Percentiles rank a stretch among this genome's conserved stretches.
Conservation (phyloP, 768 basidiomycete genomes). For the Suillus bovinus region DNA sequence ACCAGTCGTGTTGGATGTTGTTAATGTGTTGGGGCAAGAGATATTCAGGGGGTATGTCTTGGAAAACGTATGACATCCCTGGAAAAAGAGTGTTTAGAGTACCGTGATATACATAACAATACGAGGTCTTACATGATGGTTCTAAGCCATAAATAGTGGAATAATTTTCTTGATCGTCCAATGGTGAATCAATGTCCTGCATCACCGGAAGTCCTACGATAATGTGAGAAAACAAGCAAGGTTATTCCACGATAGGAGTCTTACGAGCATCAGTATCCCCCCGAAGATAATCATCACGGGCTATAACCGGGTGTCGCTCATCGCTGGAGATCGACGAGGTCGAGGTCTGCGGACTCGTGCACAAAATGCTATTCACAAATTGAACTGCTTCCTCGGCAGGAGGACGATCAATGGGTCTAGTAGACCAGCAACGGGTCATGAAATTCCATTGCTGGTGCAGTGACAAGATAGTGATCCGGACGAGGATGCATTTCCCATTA, state of each 20-base stretch:
- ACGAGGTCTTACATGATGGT: constrained; percentile 68
- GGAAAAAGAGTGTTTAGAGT: constrained; percentile 62
- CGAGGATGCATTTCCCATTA: neutral
- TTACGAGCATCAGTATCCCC: constrained; percentile 28
- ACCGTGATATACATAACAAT: constrained; percentile 64
- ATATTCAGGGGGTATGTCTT: constrained; percentile 25
- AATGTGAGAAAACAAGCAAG: constrained; percentile 4
- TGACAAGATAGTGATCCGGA: neutral
- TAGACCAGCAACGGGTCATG: neutral
- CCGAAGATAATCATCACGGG: constrained; percentile 21
- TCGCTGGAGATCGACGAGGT: constrained; percentile 45
- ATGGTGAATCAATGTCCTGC: constrained; percentile 32
- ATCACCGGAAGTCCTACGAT: constrained; percentile 28
- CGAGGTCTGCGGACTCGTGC: constrained; percentile 43
- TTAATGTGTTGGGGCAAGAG: constrained; percentile 11
- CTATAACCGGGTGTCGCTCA: constrained; percentile 34
- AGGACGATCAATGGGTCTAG: neutral
- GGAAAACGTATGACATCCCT: constrained; percentile 39
- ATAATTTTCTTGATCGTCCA: constrained; percentile 29
- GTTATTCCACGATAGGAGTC: neutral
- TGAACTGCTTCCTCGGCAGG: neutral
- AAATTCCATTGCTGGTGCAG: neutral
- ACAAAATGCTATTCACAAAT: neutral
- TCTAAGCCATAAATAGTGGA: constrained; percentile 51
- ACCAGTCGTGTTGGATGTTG: constrained; percentile 11